Evolutionary conservation across 805 yeast genomes (phyloP), one percentile per base, ranked within the genome.

Genomic region (Candida methanosorbosa): DNA sequence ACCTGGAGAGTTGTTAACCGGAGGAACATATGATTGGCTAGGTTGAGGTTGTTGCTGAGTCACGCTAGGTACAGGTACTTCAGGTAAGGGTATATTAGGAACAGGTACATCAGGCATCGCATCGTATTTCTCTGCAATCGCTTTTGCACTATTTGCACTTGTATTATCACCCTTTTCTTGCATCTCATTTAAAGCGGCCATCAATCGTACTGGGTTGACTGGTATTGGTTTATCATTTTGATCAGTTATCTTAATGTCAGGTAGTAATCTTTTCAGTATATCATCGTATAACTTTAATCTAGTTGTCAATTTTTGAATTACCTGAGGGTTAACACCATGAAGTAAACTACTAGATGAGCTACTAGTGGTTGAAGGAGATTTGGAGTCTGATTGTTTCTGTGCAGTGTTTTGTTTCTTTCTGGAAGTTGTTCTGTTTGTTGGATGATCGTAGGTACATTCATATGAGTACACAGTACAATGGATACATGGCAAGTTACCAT

Each of bases 361-460:
- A 9, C 11, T 9, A 21, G 11, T 11, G 5, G 21, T 29, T 17
- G 18, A 5, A 9, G 27, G 2, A n/a, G 17, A 18, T 13, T 22
- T 28, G 11, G 33, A 12, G 5, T 25, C 9, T 5, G 17, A 5
- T 30, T 14, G 4, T 8, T 12, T 27, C 5, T 6, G 19, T 29
- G 11, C 15, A 9, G 32, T 29, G 13, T 33, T 33, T 27, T 32
- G 24, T 30, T 48, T 74, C 48, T 72, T 74, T 32, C 54, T 52
- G 3, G 51, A 32, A 15, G 52, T 33, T 30, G 44, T 48, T 33
- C 83, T 57, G 36, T 68, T 61, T 34, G 80, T 68, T 9, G 94
- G 90, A 48, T 83, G 85, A 49, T 81, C 83, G 53, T 86, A 86
- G 0, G 94, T 75, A 57, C 96, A 86, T 38, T 75, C 81, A 55